Evolutionary conservation across 208 protist species (phyloP), one percentile per base, ranked within the genome.

Genomic region (Strigomonas galati): DNA sequence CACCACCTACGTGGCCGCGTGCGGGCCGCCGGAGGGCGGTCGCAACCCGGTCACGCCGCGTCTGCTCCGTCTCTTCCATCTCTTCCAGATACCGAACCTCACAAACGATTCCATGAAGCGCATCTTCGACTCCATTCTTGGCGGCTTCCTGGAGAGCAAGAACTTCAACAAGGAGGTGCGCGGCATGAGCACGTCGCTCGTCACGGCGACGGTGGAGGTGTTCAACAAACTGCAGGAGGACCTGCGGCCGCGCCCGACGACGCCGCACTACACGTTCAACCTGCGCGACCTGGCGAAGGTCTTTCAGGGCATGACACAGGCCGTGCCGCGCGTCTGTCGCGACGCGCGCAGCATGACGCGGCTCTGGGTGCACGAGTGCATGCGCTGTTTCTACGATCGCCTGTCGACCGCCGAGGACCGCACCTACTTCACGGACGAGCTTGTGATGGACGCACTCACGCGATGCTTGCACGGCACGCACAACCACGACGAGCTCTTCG

Each of bases 251-350:
- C 98, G 94, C 27, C 98, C 98, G 19, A 76, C 87, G 31, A 99
- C 98, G 63, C 84, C 95, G 46, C 98, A 99, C 81, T 99, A 99
- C 84, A 98, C 97, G 2, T 99, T 99, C 85, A 99, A 99, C 67
- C 80, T 99, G 15, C 92, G 98, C 61, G 98, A 99, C 69, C 74
- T 99, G 15, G 92, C 92, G 21, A 98, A 98, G 82, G 91, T 99
- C 19, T 97, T 98, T 56, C 92, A 97, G 72, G 96, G 96, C 56
- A 81, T 97, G 31, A 91, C 93, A 40, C 94, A 98, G 78, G 91
- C 93, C 10, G 88, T 89, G 23, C 89, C 93, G n/a, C 81, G 89
- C 54, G 80, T 89, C 19, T 95, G 92, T 58, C 77, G 76, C 57
- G 78, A 91, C 26, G 65, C 65, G 24, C 53, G 79, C n/a, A 69